Evolutionary conservation across 2,329 filamentous ascomycete species (phyloP).

Genomic region (Diaporthe ilicicola): DNA sequence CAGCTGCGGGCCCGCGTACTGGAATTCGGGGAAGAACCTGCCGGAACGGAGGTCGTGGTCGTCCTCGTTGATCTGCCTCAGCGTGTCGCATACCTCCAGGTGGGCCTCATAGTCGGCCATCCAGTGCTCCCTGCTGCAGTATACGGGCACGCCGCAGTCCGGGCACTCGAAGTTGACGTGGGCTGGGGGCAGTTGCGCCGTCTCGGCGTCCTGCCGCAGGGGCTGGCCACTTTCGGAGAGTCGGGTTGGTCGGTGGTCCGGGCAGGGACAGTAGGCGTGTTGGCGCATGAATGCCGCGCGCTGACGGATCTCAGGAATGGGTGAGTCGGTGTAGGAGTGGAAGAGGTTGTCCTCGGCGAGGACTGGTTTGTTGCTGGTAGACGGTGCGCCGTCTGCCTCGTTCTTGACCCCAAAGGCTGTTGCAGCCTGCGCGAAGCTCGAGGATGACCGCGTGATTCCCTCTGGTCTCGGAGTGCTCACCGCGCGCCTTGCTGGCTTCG

Average conservation of each 20-base stretch:
- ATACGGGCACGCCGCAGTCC: conserved; percentile 92
- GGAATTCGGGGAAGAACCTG: conserved; percentile 91
- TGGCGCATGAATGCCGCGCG: conserved; percentile 92
- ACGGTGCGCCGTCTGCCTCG: neutral
- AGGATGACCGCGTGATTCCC: conserved; percentile 16
- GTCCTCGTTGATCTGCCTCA: conserved; percentile 95
- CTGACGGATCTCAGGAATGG: conserved; percentile 85
- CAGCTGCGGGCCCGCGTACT: conserved; percentile 88
- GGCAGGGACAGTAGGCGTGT: conserved; percentile 93
- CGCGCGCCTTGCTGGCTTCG: conserved; percentile 5
- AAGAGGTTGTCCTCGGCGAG: conserved; percentile 85
- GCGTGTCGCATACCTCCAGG: conserved; percentile 88
- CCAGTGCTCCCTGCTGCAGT: conserved; percentile 95
- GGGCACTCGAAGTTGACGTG: conserved; percentile 95
- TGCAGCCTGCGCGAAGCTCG: conserved; percentile 29
- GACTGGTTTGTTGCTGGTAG: conserved; percentile 39
- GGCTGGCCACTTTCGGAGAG: conserved; percentile 71
- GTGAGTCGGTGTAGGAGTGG: conserved; percentile 89
- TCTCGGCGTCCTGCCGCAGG: conserved; percentile 57
- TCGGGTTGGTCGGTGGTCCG: conserved; percentile 81
- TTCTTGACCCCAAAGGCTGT: conserved; percentile 16
- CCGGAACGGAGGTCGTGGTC: conserved; percentile 94
- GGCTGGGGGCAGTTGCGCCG: conserved; percentile 70
- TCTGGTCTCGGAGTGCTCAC: conserved; percentile 3
- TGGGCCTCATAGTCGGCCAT: conserved; percentile 95